Evolutionary conservation across 768 basidiomycete genomes (phyloP).

Genomic region (Hypholoma sublateritium): DNA sequence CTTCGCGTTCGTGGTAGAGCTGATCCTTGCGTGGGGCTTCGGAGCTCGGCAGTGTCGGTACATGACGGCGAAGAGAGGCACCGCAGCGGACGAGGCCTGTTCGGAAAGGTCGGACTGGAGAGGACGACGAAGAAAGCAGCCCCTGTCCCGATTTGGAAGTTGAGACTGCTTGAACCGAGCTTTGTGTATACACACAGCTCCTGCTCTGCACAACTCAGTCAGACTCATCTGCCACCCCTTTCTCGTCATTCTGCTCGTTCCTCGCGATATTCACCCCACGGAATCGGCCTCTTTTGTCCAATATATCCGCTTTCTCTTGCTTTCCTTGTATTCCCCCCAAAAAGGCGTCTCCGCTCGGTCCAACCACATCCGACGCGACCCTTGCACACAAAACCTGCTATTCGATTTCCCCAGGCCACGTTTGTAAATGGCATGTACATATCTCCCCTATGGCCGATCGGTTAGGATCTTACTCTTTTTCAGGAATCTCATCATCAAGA

Average conservation of each 20-base stretch:
- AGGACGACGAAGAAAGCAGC: constrained; percentile 3
- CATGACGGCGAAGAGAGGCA: background rate
- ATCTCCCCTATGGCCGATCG: constrained; percentile 16
- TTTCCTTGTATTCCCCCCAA: background rate
- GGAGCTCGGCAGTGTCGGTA: background rate
- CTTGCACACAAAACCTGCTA: constrained; percentile 8
- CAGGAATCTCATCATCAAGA: constrained; percentile 77
- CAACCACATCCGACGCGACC: constrained; percentile 23
- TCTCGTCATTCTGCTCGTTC: constrained; percentile 5
- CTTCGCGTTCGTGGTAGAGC: too few relatives aligned
- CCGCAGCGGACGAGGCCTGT: background rate
- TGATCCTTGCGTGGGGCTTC: too few relatives aligned
- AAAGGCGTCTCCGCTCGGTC: constrained; percentile 12
- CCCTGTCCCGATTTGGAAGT: constrained; percentile 24
- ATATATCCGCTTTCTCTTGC: constrained; percentile 1
- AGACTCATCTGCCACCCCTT: constrained; percentile 9
- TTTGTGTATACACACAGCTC: constrained; percentile 18
- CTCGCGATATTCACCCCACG: background rate
- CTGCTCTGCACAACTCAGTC: constrained; percentile 17
- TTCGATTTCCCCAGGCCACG: constrained; percentile 9
- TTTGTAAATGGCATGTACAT: constrained; percentile 25
- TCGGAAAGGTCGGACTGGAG: background rate
- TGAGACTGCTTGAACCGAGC: constrained; percentile 18
- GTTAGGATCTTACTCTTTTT: constrained; percentile 20
- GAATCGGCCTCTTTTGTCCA: constrained; percentile 1